Evolutionary conservation across 2,329 filamentous ascomycete species (phyloP).

Genomic region (Calycina herbarum): DNA sequence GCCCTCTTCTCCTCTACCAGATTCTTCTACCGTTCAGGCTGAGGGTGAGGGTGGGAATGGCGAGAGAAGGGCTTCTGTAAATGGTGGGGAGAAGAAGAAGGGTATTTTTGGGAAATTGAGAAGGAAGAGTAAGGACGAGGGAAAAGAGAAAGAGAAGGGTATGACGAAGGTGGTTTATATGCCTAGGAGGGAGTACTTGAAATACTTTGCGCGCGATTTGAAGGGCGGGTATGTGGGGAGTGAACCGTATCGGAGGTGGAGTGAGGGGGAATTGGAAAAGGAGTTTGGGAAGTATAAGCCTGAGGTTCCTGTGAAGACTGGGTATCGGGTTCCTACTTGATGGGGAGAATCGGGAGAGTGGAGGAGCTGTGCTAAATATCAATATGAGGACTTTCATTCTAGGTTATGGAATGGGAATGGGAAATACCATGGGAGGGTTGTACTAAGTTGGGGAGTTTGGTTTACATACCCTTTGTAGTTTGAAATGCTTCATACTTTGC

Average conservation of each 20-base stretch:
- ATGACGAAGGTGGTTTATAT: constrained; percentile 36
- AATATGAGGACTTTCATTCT: too few relatives aligned
- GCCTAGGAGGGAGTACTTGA: constrained; percentile 35
- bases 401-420: neutral
- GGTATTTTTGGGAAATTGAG: constrained; percentile 19
- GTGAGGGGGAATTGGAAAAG: constrained; percentile 34
- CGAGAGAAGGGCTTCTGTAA: neutral
- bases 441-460: neutral
- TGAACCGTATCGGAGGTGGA: constrained; percentile 35
- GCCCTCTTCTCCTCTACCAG: too few relatives aligned
- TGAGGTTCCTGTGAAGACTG: constrained; percentile 14
- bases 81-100: neutral
- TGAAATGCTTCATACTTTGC: too few relatives aligned
- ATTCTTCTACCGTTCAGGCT: too few relatives aligned
- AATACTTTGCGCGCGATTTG: constrained; percentile 34
- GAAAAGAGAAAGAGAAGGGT: constrained; percentile 18
- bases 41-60: neutral
- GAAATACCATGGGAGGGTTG: too few relatives aligned
- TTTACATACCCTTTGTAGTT: neutral
- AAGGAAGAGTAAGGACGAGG: constrained; percentile 10
- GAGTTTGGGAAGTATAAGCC: constrained; percentile 32
- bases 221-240: constrained; percentile 34
- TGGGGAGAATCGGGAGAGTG: too few relatives aligned
- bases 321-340: neutral
- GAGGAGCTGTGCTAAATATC: too few relatives aligned